Evolutionary conservation across 1,284 basidiomycete species (phyloP), one percentile per base, ranked within the genome.

Genomic region (Baeospora myosura): DNA sequence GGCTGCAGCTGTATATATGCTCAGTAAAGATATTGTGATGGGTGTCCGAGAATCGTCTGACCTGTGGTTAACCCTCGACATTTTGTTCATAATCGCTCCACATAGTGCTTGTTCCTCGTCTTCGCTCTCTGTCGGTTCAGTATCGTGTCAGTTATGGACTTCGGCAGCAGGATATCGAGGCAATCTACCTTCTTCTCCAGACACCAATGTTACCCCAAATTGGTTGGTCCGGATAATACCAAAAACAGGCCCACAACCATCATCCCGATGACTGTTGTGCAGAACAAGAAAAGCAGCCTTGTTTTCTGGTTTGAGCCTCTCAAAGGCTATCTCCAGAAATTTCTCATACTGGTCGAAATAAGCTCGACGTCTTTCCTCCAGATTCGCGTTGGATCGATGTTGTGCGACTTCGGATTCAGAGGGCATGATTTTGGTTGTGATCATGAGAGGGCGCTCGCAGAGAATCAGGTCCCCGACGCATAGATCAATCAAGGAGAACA

Each of bases 1-100:
- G 52, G 8, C 45, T 43, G 44, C 61, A 62, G 46, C 61, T 62
- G 40, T 16, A 30, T 11, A 34, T 16, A 18, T 14, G 23, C 17
- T 18, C 8, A 18, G 10, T n/a, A 20, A 8, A 23, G 17, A 22
- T 10, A 10, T 10, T 23, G 20, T 37, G 14, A 33, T 16, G 21
- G 21, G 12, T 8, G 21, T 5, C 18, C 18, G 20, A 17, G 11
- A 11, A 38, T 4, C 22, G 14, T n/a, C n/a, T n/a, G 7, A 29
- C 18, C 35, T 37, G 16, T 37, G 35, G 16, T 37, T 37, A 11
- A 23, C 5, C 10, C 35, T 5, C 14, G 35, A 37, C 7, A 37
- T 14, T 8, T 37, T 10, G 12, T 37, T 37, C 10, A 37, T 20
- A 8, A 37, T 21, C 20, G 16, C 35, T 10, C 10, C 5, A 37